These are phyloP conservation scores for Agaricales sp. DNA, from an alignment of 1,284 basidiomycete species.

Conservation along the genomic window DNA sequence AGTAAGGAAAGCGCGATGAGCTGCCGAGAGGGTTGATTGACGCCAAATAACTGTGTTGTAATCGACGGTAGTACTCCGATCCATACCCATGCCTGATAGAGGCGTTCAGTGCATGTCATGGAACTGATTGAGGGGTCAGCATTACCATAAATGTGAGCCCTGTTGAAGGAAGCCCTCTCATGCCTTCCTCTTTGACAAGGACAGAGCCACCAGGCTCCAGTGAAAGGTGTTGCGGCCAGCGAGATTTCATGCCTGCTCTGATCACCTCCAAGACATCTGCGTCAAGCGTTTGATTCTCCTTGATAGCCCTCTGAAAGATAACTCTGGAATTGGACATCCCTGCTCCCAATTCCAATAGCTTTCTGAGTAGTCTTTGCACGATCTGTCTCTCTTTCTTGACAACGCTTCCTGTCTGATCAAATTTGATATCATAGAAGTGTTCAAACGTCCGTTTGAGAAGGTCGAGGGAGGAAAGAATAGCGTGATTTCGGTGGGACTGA, in stretches of 20 bases:
- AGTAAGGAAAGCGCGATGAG: constrained; percentile 37
- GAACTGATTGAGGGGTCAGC: background rate
- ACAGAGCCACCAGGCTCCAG: constrained; percentile 45
- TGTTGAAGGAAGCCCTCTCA: constrained; percentile 39
- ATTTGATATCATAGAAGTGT: constrained; percentile 21
- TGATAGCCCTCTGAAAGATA: constrained; percentile 51
- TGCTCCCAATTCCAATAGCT: constrained; percentile 61
- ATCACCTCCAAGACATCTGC: constrained; percentile 58
- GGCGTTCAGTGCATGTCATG: constrained; percentile 4
- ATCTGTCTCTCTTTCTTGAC: constrained; percentile 40
- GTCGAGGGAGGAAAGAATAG: constrained; percentile 46
- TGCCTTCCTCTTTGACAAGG: constrained; percentile 28
- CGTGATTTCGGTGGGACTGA: constrained; percentile 56
- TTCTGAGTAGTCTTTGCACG: constrained; percentile 48
- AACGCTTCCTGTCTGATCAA: constrained; percentile 13
- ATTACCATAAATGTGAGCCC: constrained; percentile 65
- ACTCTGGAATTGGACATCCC: constrained; percentile 45
- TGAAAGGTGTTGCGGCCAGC: constrained; percentile 68
- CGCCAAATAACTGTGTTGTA: constrained; percentile 35
- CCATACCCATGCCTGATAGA: constrained; percentile 54
- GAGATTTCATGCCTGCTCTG: constrained; percentile 53
- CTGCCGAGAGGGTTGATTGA: constrained; percentile 24
- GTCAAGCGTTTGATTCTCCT: constrained; percentile 37
- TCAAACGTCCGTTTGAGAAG: constrained; percentile 45
- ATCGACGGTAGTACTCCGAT: constrained; percentile 43